These are phyloP conservation scores for Crithidia thermophila DNA, from an alignment of 208 protist species.

Conservation along the genomic window DNA sequence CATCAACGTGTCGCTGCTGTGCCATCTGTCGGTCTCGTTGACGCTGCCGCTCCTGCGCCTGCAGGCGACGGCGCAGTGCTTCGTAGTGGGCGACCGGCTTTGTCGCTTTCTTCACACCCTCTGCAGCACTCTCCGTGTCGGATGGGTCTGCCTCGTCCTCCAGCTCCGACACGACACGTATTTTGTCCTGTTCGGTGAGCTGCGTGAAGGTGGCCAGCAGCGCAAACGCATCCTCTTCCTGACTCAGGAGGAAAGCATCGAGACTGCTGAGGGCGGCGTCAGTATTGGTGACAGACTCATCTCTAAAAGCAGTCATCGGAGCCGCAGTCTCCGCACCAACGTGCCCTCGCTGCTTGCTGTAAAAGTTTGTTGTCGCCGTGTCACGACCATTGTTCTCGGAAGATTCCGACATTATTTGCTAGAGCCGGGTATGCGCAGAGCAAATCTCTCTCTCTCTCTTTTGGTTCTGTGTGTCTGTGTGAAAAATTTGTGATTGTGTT, in stretches of 20 bases:
- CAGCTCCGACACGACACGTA: conserved; percentile 11
- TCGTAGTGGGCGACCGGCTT: background rate
- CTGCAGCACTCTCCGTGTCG: background rate
- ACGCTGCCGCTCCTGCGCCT: conserved; percentile 2
- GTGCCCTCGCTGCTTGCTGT: background rate
- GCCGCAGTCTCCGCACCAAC: background rate
- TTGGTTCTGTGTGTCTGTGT: too few relatives aligned
- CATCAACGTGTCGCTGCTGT: background rate
- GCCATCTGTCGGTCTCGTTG: background rate
- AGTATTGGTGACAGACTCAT: too few relatives aligned
- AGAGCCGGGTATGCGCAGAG: too few relatives aligned
- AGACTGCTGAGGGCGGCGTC: conserved; percentile 3
- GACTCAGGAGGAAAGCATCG: conserved; percentile 33
- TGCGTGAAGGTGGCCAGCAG: conserved; percentile 30
- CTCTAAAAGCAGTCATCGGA: too few relatives aligned
- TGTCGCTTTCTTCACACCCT: background rate
- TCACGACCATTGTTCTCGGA: background rate
- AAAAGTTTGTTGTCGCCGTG: too few relatives aligned
- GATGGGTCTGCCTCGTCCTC: background rate
- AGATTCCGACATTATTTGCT: too few relatives aligned
- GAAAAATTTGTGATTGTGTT: too few relatives aligned
- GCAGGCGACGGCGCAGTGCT: conserved; percentile 15
- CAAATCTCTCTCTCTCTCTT: too few relatives aligned
- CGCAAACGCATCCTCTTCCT: conserved; percentile 25
- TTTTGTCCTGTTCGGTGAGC: conserved; percentile 17